phyloP scores from a whole-genome alignment of 139 green algal species.

The Chlamydomonas sphaeroides region DNA sequence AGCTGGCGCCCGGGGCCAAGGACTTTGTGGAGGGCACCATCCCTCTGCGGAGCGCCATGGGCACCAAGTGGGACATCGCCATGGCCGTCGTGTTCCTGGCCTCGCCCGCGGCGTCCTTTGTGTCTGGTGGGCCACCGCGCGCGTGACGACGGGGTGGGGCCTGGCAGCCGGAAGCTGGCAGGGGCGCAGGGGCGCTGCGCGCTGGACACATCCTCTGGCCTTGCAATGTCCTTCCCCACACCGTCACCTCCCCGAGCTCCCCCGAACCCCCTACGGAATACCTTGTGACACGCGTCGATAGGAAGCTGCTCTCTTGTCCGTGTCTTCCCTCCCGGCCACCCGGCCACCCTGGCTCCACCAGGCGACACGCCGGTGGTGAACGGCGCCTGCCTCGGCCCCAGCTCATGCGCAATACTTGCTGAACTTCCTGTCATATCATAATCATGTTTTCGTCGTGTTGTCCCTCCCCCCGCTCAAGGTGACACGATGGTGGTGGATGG shows the following conservation, averaged over 20 bases:
- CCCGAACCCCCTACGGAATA: neutral
- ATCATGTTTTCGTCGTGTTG: no score
- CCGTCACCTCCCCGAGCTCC: no score
- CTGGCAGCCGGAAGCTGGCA: neutral
- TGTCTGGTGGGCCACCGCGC: neutral
- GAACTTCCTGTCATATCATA: no score
- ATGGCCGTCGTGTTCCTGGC: constrained; percentile 85
- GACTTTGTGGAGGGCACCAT: constrained; percentile 60
- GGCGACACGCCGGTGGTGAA: constrained; percentile 79
- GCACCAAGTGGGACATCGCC: constrained; percentile 88
- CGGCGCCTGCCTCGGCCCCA: no score
- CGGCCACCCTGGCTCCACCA: neutral
- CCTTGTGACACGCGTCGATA: no score
- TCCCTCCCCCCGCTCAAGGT: no score
- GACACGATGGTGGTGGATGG: constrained; percentile 91
- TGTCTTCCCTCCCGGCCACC: neutral
- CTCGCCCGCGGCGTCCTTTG: constrained; percentile 61
- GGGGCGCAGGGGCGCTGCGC: no score
- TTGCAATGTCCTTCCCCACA: neutral
- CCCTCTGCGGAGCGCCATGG: constrained; percentile 80
- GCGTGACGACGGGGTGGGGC: neutral
- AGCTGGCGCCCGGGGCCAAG: constrained; percentile 80
- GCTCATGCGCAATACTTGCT: no score
- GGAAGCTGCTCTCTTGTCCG: no score
- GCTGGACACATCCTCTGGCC: no score